Percentiles rank a stretch among this genome's conserved stretches.
phyloP scores from a whole-genome alignment of 2,329 filamentous ascomycete species.

The Camptophora hylomeconis region DNA sequence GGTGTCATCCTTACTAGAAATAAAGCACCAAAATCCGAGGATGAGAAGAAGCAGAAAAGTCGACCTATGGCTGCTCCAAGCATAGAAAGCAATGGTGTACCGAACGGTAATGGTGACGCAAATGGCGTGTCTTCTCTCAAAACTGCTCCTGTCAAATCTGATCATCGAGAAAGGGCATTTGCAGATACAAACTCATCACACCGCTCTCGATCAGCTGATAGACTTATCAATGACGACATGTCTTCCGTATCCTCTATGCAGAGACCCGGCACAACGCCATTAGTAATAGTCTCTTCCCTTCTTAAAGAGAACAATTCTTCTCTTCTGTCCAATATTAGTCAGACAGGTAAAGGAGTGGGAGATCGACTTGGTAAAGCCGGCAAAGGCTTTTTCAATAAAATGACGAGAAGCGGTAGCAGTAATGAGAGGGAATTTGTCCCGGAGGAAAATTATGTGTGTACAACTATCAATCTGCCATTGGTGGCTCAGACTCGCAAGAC shows the following conservation, averaged over 20 bases:
- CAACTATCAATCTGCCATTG: constrained; percentile 73
- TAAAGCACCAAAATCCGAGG: constrained; percentile 31
- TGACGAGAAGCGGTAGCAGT: constrained; percentile 56
- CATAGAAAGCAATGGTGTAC: too few species aligned
- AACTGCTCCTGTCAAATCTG: constrained; percentile 42
- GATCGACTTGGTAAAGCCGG: constrained; percentile 59
- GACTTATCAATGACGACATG: constrained; percentile 26
- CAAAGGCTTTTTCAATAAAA: constrained; percentile 72
- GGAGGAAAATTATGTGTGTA: constrained; percentile 72
- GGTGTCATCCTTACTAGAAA: constrained; percentile 31
- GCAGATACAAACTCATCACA: constrained; percentile 49
- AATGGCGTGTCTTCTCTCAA: constrained; percentile 25
- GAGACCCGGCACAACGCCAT: constrained; percentile 8
- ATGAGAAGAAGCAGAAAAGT: constrained; percentile 15
- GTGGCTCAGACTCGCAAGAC: constrained; percentile 84
- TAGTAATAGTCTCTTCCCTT: constrained; percentile 39
- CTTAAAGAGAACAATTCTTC: constrained; percentile 47
- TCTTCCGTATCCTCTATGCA: constrained; percentile 1
- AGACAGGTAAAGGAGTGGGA: constrained; percentile 59
- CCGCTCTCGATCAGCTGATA: constrained; percentile 63
- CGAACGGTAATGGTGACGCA: too few species aligned
- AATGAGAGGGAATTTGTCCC: constrained; percentile 55
- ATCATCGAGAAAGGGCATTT: constrained; percentile 52
- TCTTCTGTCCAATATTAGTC: constrained; percentile 64
- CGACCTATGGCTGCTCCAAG: constrained; percentile 17